Evolutionary conservation across 352 stramenopile species (phyloP).

Genomic region (Phytopythium montanum): DNA sequence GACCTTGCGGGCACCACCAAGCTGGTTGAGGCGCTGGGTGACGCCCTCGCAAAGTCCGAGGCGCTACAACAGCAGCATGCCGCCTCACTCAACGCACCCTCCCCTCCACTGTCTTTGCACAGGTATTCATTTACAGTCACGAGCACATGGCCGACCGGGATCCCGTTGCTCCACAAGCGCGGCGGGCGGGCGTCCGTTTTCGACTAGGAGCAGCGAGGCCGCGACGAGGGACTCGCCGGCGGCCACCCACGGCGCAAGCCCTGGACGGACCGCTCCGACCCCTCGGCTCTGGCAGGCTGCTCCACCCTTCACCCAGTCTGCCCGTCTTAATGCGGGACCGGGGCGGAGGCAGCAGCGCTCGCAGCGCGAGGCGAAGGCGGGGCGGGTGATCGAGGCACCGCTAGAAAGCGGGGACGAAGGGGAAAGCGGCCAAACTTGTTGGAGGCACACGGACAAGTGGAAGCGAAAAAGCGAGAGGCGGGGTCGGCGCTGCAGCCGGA

Average conservation of each 20-base stretch:
- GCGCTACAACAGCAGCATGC: too few species aligned
- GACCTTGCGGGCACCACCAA: too few species aligned
- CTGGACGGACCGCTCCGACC: not conserved
- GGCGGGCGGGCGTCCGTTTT: not conserved
- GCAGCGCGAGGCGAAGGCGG: constrained; percentile 1
- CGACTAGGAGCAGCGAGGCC: not conserved
- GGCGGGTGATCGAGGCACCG: constrained; percentile 1
- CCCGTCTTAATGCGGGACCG: not conserved
- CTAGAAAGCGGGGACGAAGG: constrained; percentile 3
- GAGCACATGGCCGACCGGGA: not conserved
- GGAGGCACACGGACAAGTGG: not conserved
- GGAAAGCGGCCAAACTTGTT: constrained; percentile 5
- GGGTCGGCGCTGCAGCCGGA: not conserved
- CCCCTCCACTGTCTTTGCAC: not conserved
- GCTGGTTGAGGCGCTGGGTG: too few species aligned
- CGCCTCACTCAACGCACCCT: not conserved
- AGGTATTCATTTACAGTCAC: not conserved
- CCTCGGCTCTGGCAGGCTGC: not conserved
- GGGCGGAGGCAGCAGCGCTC: not conserved
- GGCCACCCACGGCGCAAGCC: not conserved
- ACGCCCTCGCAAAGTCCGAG: too few species aligned
- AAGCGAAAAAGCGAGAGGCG: not conserved
- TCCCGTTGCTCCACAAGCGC: not conserved
- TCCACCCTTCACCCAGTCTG: not conserved
- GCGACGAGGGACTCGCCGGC: not conserved